Evolutionary conservation across 768 basidiomycete species (phyloP).

Genomic region (Tephrocybe sp.): DNA sequence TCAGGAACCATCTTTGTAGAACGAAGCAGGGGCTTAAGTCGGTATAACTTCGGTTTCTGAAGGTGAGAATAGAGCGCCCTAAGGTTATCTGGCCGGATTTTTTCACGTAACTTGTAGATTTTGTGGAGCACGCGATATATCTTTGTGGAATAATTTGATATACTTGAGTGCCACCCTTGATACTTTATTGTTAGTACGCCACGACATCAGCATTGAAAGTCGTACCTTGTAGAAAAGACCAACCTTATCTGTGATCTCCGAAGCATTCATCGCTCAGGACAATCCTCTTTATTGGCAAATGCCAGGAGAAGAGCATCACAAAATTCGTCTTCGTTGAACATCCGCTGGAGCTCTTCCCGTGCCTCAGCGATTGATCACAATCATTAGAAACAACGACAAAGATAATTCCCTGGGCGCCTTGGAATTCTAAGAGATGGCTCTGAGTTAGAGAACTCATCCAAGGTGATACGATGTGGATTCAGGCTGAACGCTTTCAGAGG

Average conservation of each 20-base stretch:
- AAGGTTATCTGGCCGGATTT: neutral
- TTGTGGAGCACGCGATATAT: neutral
- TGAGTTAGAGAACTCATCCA: constrained; percentile 17
- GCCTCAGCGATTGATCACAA: constrained; percentile 98
- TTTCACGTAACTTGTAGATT: neutral
- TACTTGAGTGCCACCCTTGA: constrained; percentile 4
- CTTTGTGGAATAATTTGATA: neutral
- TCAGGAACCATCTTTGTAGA: neutral
- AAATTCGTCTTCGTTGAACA: constrained; percentile 99
- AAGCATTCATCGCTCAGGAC: constrained; percentile 99
- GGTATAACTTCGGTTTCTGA: neutral
- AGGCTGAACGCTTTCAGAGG: constrained; percentile 99
- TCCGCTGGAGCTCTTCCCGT: constrained; percentile 97
- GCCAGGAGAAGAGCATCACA: constrained; percentile 97
- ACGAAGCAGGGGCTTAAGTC: neutral
- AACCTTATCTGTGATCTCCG: constrained; percentile 99
- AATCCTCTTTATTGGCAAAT: constrained; percentile 99
- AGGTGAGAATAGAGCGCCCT: neutral
- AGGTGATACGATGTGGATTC: constrained; percentile 16
- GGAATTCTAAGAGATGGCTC: constrained; percentile 75
- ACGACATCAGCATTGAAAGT: neutral
- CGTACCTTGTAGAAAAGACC: constrained; percentile 68
- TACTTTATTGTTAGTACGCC: neutral
- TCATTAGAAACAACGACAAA: constrained; percentile 99
- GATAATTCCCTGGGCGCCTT: constrained; percentile 99